These are phyloP conservation scores for Chrysochromulina parva DNA, from an alignment of 78 protist species.

Conservation along the genomic window DNA sequence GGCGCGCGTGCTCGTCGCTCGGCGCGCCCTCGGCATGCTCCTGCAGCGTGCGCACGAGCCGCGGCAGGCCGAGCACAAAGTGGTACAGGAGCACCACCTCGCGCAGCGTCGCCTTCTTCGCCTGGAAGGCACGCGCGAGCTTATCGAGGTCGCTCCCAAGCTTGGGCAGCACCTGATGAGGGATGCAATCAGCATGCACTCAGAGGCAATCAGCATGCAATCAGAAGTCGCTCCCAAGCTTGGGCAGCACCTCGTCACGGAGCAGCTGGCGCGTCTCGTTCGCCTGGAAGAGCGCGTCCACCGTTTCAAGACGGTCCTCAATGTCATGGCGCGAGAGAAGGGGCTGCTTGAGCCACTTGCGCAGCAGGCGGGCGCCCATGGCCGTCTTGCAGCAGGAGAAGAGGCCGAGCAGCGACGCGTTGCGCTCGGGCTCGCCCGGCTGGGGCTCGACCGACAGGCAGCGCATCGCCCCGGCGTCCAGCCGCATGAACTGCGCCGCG, in stretches of 20 bases:
- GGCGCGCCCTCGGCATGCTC: not conserved
- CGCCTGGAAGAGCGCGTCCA: conserved; percentile 58
- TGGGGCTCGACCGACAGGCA: conserved; percentile 63
- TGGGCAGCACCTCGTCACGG: not conserved
- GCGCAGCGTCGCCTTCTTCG: conserved; percentile 44
- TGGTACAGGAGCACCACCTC: not conserved
- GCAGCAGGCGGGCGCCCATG: conserved; percentile 76
- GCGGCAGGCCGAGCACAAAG: not conserved
- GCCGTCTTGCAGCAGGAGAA: conserved; percentile 84
- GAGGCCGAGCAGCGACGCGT: conserved; percentile 63
- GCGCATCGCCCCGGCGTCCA: conserved; percentile 71
- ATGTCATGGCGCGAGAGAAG: conserved; percentile 58
- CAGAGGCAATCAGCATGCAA: not conserved
- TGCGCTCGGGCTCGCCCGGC: not conserved
- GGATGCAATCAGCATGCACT: no score
- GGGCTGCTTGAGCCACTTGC: conserved; percentile 77
- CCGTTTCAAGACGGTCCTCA: conserved; percentile 64
- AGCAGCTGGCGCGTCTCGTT: conserved; percentile 18
- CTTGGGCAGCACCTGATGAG: not conserved
- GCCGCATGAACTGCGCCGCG: conserved; percentile 66
- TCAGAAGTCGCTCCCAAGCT: not conserved
- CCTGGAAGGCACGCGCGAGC: conserved; percentile 32
- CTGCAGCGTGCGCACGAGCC: not conserved
- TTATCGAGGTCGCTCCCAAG: conserved; percentile 48
- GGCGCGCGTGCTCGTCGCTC: not conserved